Evolutionary conservation across 2,329 filamentous ascomycete species (phyloP), one percentile per base, ranked within the genome.

Genomic region (Claviceps quebecensis): DNA sequence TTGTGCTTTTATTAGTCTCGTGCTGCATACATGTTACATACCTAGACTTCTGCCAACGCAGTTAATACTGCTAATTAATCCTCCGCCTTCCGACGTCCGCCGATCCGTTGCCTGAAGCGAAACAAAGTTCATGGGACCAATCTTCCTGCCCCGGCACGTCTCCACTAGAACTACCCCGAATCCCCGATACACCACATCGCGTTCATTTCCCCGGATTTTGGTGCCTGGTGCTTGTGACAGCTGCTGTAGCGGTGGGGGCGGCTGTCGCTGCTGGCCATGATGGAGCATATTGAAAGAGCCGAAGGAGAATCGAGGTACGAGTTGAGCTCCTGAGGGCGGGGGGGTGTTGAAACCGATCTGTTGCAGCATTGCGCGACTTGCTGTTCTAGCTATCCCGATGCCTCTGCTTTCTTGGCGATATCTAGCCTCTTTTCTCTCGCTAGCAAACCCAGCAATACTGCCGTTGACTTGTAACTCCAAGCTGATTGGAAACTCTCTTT

Each of bases 271-370:
- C 29, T 44, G 45, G 43, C 36, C 49, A 49, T 46, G 43, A 52
- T 47, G 55, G 51, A 54, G 19, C 52, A 49, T 26, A 29, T 48
- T 22, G 49, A 43, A 22, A 44, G 49, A 38, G 49, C 48, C 38
- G 51, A 55, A 41, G 53, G 49, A 34, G 43, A 11, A 13, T 44
- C 44, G n/a, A 41, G 47, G 55, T 55, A 45, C 17, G 53, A 49
- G 45, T 16, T 41, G 29, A 34, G 29, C 29, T 34, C 29, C 29
- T 34, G 9, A 16, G 19, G n/a, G n/a, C n/a, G n/a, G 19, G 3
- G 5, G 19, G 5, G 19, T 23, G 5, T 22, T n/a, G 16, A 26
- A 16, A 17, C 39, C 29, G 22, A 9, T 13, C 5, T n/a, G 45
- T 47, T 40, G 37, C 47, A 29, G 23, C 13, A 26, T 6, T 22